A percentile compares a stretch with the other conserved stretches of the same genome.
Evolutionary conservation across 768 basidiomycete genomes (phyloP).

Genomic region (Termitomyces sp.): DNA sequence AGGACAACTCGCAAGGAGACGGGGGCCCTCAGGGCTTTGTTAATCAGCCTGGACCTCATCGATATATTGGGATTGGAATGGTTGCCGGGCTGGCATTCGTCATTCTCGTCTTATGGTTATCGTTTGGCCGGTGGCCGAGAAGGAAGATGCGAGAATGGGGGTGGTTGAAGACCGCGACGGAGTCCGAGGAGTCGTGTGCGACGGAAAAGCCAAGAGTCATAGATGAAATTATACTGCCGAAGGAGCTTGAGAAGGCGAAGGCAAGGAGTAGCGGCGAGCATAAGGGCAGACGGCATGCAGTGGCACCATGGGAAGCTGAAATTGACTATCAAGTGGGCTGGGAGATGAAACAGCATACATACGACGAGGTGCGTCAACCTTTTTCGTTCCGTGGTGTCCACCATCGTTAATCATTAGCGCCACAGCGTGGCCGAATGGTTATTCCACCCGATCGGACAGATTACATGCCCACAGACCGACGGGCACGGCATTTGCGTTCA

Average conservation of each 20-base stretch:
- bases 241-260: slow-evolving; percentile 8
- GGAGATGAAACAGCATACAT: slow-evolving; percentile 11
- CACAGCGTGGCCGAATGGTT: slow-evolving; percentile 6
- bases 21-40: slow-evolving; percentile 19
- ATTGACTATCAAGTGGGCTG: slow-evolving; percentile 8
- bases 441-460: slow-evolving; percentile 5
- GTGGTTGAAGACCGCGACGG: slow-evolving; percentile 5
- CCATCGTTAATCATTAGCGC: slow-evolving; percentile 8
- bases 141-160: slow-evolving; percentile 14
- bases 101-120: slow-evolving; percentile 31
- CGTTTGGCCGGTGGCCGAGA: slow-evolving; percentile 29
- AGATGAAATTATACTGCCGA: slow-evolving; percentile 12
- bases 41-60: slow-evolving; percentile 27
- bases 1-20: slow-evolving; percentile 12
- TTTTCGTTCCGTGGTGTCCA: background rate
- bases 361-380: slow-evolving; percentile 8
- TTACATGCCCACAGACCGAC: slow-evolving; percentile 4
- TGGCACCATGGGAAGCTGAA: slow-evolving; percentile 14
- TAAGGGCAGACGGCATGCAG: slow-evolving; percentile 4
- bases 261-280: background rate
- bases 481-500: background rate
- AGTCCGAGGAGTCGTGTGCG: slow-evolving; percentile 5
- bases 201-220: slow-evolving; percentile 7
- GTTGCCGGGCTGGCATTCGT: slow-evolving; percentile 31
- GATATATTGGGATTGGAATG: slow-evolving; percentile 42